A percentile compares a stretch with the other conserved stretches of the same genome.
Evolutionary conservation across 257 asterid genomes (phyloP).

Genomic region (Solanum pimpinellifolium): DNA sequence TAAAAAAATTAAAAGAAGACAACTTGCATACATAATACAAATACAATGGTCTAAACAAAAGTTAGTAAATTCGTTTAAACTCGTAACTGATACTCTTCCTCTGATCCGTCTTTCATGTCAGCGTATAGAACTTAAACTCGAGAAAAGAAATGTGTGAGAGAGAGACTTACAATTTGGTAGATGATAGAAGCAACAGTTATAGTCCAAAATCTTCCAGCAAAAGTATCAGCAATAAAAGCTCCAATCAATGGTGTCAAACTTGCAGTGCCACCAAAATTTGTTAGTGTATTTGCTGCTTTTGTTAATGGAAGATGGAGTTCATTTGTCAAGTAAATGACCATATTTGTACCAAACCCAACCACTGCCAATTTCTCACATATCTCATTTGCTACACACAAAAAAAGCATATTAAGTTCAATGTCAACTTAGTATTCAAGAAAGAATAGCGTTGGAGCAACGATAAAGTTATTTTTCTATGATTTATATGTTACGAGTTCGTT

Average conservation of each 20-base stretch:
- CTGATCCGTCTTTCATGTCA: accelerated
- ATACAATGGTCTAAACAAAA: neutral
- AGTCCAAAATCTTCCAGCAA: constrained; percentile 86
- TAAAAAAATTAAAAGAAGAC: neutral
- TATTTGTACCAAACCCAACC: constrained; percentile 68
- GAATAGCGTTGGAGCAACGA: neutral
- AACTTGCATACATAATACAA: neutral
- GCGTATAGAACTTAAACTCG: neutral
- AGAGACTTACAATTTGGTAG: constrained; percentile 48
- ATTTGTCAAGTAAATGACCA: constrained; percentile 63
- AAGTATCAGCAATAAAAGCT: constrained; percentile 67
- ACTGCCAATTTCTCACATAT: constrained; percentile 83
- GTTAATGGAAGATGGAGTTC: constrained; percentile 66
- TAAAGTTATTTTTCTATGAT: neutral
- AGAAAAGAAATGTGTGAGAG: neutral
- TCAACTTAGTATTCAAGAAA: neutral
- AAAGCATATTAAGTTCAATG: neutral
- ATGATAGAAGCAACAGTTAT: constrained; percentile 62
- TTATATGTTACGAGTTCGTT: accelerated
- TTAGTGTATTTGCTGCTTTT: constrained; percentile 77
- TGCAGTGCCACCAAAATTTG: constrained; percentile 76
- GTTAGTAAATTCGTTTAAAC: neutral
- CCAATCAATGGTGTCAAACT: constrained; percentile 78
- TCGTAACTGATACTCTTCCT: neutral
- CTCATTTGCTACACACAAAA: constrained; percentile 55